Evolutionary conservation across 257 asterid genomes (phyloP).

Genomic region (Agastache rugosa): DNA sequence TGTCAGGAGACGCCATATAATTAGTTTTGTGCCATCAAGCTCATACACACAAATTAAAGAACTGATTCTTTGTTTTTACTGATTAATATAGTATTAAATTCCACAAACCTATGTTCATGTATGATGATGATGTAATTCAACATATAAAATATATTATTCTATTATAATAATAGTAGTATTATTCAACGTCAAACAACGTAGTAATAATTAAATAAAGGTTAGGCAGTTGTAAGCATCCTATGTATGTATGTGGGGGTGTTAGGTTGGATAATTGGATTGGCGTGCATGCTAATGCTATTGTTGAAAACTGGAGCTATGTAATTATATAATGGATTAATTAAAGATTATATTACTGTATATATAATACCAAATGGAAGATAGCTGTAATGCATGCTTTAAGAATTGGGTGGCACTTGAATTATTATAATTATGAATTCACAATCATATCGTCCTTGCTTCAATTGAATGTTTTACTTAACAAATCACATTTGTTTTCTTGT

Average conservation of each 20-base stretch:
- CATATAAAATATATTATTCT: too few species aligned
- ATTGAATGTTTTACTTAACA: neutral
- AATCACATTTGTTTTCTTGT: neutral
- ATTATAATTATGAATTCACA: slow-evolving; percentile 1
- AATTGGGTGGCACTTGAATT: slow-evolving; percentile 23
- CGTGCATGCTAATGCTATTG: neutral
- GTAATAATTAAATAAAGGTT: neutral
- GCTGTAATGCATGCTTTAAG: slow-evolving; percentile 32
- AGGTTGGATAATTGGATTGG: slow-evolving; percentile 1
- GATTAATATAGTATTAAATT: too few species aligned
- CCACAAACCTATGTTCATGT: too few species aligned
- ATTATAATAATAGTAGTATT: too few species aligned
- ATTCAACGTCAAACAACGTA: neutral
- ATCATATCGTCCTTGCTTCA: slow-evolving; percentile 19
- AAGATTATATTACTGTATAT: neutral
- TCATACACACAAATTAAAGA: too few species aligned
- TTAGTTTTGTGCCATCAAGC: too few species aligned
- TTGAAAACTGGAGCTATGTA: slow-evolving; percentile 17
- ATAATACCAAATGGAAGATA: slow-evolving; percentile 22
- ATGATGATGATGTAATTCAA: too few species aligned
- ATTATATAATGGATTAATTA: slow-evolving; percentile 6
- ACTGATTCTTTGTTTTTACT: too few species aligned
- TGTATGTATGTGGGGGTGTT: neutral
- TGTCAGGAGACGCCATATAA: too few species aligned
- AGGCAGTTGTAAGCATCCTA: neutral